phyloP scores from a whole-genome alignment of 2,329 filamentous ascomycete genomes.

The Cladosporium halotolerans region DNA sequence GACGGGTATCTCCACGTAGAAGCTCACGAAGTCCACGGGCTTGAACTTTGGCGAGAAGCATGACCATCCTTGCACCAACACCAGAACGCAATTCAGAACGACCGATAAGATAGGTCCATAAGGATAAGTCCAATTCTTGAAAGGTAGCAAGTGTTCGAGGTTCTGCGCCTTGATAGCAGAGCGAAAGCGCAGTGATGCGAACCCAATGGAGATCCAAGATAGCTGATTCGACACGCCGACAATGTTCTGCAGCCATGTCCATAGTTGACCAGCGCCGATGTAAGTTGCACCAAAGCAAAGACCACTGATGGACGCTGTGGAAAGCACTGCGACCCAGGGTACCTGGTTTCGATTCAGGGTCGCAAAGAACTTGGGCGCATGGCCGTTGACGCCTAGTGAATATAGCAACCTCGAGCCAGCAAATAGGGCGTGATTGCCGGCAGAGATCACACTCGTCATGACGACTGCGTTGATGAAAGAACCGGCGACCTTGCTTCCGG shows the following conservation, averaged over 20 bases:
- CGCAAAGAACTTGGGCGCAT: constrained; percentile 53
- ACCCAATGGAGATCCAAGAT: constrained; percentile 59
- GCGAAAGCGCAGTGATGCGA: constrained; percentile 61
- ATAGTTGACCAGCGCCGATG: constrained; percentile 59
- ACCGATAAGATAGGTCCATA: constrained; percentile 54
- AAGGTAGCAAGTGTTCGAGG: constrained; percentile 56
- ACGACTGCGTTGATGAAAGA: constrained; percentile 58
- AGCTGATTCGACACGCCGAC: constrained; percentile 63
- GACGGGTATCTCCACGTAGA: constrained; percentile 55
- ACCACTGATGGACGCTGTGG: constrained; percentile 36
- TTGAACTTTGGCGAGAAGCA: constrained; percentile 56
- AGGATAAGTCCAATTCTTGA: constrained; percentile 62
- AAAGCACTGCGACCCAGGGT: constrained; percentile 45
- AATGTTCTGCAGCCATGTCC: constrained; percentile 62
- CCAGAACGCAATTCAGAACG: constrained; percentile 52
- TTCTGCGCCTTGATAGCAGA: constrained; percentile 48
- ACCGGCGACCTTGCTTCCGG: constrained; percentile 49
- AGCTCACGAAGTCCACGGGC: constrained; percentile 54
- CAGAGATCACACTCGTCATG: constrained; percentile 53
- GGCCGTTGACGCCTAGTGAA: constrained; percentile 47
- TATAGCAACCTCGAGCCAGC: constrained; percentile 53
- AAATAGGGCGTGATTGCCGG: constrained; percentile 55
- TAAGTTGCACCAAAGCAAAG: constrained; percentile 59
- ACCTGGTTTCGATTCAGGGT: constrained; percentile 44
- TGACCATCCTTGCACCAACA: constrained; percentile 59